Percentiles rank a stretch among this genome's conserved stretches.
Evolutionary conservation across 2,329 filamentous ascomycete species (phyloP).

Genomic region (Neoscytalidium dimidiatum): DNA sequence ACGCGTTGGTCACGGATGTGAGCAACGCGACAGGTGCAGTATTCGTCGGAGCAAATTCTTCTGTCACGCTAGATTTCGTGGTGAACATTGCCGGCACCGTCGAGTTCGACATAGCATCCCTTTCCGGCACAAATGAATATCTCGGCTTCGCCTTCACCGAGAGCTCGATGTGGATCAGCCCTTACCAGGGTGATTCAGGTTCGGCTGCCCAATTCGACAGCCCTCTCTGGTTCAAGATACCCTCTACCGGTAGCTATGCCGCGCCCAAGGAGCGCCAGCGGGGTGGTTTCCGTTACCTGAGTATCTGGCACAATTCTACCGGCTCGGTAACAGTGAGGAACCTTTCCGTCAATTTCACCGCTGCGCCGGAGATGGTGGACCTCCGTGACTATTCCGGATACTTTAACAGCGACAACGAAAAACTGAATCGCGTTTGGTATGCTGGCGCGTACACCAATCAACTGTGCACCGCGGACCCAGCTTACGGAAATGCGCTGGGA

Average conservation of each 20-base stretch:
- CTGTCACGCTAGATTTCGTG: slow-evolving; percentile 44
- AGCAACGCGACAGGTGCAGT: slow-evolving; percentile 28
- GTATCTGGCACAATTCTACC: slow-evolving; percentile 27
- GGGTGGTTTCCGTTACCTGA: slow-evolving; percentile 51
- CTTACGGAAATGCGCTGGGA: neutral
- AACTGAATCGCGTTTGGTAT: slow-evolving; percentile 50
- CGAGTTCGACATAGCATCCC: neutral
- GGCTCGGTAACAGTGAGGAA: neutral
- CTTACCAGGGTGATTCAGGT: slow-evolving; percentile 48
- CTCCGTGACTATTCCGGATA: slow-evolving; percentile 42
- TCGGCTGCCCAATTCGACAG: slow-evolving; percentile 49
- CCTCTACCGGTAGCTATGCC: slow-evolving; percentile 42
- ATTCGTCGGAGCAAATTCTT: slow-evolving; percentile 35
- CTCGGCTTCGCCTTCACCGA: slow-evolving; percentile 47
- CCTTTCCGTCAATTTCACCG: neutral
- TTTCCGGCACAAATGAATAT: slow-evolving; percentile 30
- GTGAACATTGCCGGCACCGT: slow-evolving; percentile 46
- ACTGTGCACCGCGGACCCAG: slow-evolving; percentile 31
- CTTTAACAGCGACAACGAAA: slow-evolving; percentile 33
- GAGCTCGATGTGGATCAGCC: slow-evolving; percentile 51
- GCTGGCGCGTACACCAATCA: slow-evolving; percentile 56
- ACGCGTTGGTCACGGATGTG: slow-evolving; percentile 30
- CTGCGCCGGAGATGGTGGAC: neutral
- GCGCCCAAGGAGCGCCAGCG: slow-evolving; percentile 44
- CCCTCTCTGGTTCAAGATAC: slow-evolving; percentile 48